Base-by-base conservation (phyloP, 2,329 filamentous ascomycete genomes). In the Septoria linicola region DNA sequence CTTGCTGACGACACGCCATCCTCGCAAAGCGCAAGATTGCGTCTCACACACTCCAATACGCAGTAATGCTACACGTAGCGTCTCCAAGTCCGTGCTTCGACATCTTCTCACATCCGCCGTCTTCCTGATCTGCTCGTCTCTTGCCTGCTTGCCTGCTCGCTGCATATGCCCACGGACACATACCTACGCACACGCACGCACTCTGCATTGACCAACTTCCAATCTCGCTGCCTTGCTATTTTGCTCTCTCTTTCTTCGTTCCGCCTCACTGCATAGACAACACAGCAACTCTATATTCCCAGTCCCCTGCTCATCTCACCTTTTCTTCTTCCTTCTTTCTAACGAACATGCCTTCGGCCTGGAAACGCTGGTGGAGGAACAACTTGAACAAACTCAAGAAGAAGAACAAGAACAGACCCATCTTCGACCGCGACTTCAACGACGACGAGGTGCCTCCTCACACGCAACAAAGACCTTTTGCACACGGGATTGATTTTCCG, bases 301-400 rank as follows among this genome's bases (percentile, higher is more conserved):
- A 36, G 8, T 19, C 8, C 34, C n/a, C 20, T 21, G 20, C 17
- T 21, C 16, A 13, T 21, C 32, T 16, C 21, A n/a, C 30, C 19
- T 30, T 21, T n/a, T 39, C 11, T 16, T n/a, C 13, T 20, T 19
- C 23, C n/a, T 16, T n/a, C 16, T 36, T 25, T 14, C 40, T 23
- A 30, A 14, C 41, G 30, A 36, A 13, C 5, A 39, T 45, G 41
- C 36, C 49, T 41, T 41, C 42, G 21, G 43, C 16, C 17, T 40
- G 32, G 39, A 37, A 44, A 49, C 41, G 50, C 30, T 42, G 43
- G 48, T 53, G 50, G 50, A 35, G 50, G 37, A 53, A 53, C 39
- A 53, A 49, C 34, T 36, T 53, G 37, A 53, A 46, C 49, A 53
- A 49, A 36, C 23, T 52, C 10, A 35, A 41, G 31, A 53, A 53